These are phyloP conservation scores for Aquilaria sinensis DNA, from an alignment of 345 rosid genomes.

Conservation along the genomic window DNA sequence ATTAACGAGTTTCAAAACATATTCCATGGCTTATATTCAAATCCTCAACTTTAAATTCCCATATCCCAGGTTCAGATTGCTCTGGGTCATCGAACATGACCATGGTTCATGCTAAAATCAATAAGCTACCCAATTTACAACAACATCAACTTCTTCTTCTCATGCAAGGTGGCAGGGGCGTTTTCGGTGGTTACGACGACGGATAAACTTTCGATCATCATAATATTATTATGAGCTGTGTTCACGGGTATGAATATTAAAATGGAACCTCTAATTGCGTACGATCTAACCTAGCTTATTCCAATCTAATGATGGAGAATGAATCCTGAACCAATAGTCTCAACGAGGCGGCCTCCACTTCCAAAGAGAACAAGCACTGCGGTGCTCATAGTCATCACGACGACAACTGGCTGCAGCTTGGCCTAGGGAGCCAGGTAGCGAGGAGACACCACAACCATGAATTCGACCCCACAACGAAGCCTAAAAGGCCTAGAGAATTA, in stretches of 20 bases:
- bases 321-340: conserved; percentile 67
- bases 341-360: conserved; percentile 47
- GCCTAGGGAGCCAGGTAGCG: conserved; percentile 34
- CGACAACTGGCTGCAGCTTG: conserved; percentile 74
- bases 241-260: conserved; percentile 37
- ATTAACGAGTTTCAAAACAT: too few species aligned
- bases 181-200: conserved; percentile 14
- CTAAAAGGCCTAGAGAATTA: conserved; percentile 23
- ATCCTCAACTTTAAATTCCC: too few species aligned
- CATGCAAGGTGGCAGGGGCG: conserved; percentile 13
- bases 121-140: conserved; percentile 18
- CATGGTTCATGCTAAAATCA: conserved; percentile 57
- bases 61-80: too few species aligned
- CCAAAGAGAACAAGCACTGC: conserved; percentile 43
- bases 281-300: conserved; percentile 43
- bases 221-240: conserved; percentile 34
- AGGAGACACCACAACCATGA: conserved; percentile 14
- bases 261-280: conserved; percentile 21
- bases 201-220: conserved; percentile 12
- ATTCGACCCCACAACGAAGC: conserved; percentile 28
- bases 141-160: conserved; percentile 8
- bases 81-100: conserved; percentile 41
- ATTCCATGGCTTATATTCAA: too few species aligned
- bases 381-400: conserved; percentile 15
- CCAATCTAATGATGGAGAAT: conserved; percentile 68